A percentile compares a stretch with the other conserved stretches of the same genome.
Conservation (phyloP, 352 stramenopile species). For the Phytophthora crassamura region DNA sequence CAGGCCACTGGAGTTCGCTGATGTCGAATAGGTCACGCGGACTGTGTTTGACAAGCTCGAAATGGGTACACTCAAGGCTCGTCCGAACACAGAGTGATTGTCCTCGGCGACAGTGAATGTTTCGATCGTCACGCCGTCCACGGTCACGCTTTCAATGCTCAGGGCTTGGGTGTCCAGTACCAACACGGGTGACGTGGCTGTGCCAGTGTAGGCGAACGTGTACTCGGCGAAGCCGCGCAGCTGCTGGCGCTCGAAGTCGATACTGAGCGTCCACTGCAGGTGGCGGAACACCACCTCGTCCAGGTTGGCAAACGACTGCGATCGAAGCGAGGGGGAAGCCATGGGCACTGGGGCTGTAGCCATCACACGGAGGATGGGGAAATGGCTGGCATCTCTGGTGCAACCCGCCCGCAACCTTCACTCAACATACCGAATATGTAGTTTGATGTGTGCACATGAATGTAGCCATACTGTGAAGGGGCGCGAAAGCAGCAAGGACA, state of each 20-base stretch:
- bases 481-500: slow-evolving; percentile 2
- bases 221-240: slow-evolving; percentile 87
- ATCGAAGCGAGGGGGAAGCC: slow-evolving; percentile 24
- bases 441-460: too few species aligned
- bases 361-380: background rate
- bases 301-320: slow-evolving; percentile 90
- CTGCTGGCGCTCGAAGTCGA: slow-evolving; percentile 86
- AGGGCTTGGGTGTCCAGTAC: slow-evolving; percentile 89
- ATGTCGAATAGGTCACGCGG: slow-evolving; percentile 79
- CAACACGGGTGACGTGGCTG: slow-evolving; percentile 39
- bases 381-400: too few species aligned
- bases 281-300: slow-evolving; percentile 79
- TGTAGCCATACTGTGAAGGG: slow-evolving; percentile 30
- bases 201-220: slow-evolving; percentile 55
- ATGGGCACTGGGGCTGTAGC: slow-evolving; percentile 6
- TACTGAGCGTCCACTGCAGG: slow-evolving; percentile 78
- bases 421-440: too few species aligned
- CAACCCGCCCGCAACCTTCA: too few species aligned
- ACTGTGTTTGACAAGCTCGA: slow-evolving; percentile 54
- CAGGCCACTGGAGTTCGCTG: slow-evolving; percentile 61
- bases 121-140: slow-evolving; percentile 48
- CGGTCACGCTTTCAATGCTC: slow-evolving; percentile 58
- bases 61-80: slow-evolving; percentile 60
- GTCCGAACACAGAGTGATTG: slow-evolving; percentile 66
- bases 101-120: slow-evolving; percentile 59